phyloP scores from a whole-genome alignment of 495 filamentous ascomycete species.

The Podospora pseudoanserina region DNA sequence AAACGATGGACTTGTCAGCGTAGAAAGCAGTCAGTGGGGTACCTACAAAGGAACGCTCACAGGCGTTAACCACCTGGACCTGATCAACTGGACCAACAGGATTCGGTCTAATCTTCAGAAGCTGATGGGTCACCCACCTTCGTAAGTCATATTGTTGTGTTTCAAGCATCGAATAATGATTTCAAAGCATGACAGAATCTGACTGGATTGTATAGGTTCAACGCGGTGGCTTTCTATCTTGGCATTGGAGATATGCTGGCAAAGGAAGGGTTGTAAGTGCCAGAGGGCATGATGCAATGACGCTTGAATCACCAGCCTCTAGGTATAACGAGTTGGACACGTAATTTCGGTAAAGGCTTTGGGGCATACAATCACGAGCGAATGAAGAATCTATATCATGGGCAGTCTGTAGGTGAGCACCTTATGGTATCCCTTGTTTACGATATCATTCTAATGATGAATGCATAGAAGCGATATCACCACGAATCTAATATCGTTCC shows the following conservation, averaged over 20 bases:
- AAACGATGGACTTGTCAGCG: constrained; percentile 92
- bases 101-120: constrained; percentile 67
- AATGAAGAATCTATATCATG: no score
- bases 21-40: constrained; percentile 84
- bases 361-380: no score
- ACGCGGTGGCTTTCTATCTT: constrained; percentile 92
- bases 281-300: not conserved
- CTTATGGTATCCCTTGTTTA: no score
- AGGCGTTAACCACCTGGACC: constrained; percentile 81
- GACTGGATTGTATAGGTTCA: constrained; percentile 60
- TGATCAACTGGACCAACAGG: constrained; percentile 95
- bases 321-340: no score
- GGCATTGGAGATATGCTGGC: constrained; percentile 85
- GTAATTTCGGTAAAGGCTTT: no score
- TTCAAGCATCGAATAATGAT: constrained; percentile 1
- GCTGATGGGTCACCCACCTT: constrained; percentile 63
- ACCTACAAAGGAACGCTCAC: constrained; percentile 87
- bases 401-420: no score
- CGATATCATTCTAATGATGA: no score
- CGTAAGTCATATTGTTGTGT: constrained; percentile 47
- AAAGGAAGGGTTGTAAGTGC: constrained; percentile 57
- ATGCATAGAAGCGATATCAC: no score
- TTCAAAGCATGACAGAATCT: no score
- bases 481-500: no score
- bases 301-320: not conserved